Evolutionary conservation across 495 filamentous ascomycete genomes (phyloP), one percentile per base, ranked within the genome.

Genomic region (Parathielavia appendiculata): DNA sequence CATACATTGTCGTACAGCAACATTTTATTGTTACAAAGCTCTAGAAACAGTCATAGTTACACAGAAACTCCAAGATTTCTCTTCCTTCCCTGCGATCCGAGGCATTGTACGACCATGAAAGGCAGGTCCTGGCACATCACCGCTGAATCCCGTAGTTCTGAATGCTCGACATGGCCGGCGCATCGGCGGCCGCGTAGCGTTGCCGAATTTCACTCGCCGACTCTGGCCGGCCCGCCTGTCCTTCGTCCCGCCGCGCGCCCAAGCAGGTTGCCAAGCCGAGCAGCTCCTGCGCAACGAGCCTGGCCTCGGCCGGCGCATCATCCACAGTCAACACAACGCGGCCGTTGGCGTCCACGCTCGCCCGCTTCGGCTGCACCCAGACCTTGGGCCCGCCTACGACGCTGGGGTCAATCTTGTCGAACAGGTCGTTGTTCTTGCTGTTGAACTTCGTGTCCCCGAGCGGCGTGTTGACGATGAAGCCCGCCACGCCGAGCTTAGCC

Each of bases 361-460:
- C 87, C 19, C 66, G 70, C 51, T 66, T 69, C 22, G 85, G 78
- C 40, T 80, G 76, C 38, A 86, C 81, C 74, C 79, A 86, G 30
- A 85, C 67, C 71, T 89, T 91, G 34, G 74, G 72, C 50, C 89
- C 90, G 57, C 88, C 89, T 8, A 74, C 68, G 20, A 82, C 77
- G 16, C 79, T 72, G 12, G 83, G 78, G 58, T 90, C 83, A 45
- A 87, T 74, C 44, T 64, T 70, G 13, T 72, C 63, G 9, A 17
- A 85, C 53, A 44, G 11, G 22, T 58, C 59, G 26, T 44, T 34
- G 34, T 17, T 54, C 26, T 51, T 63, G 39, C 39, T 1, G 63
- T 73, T 75, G 38, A 60, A 69, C 11, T n/a, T 11, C 44, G 66
- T 61, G 44, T 72, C 63, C 12, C 66, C 67, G n/a, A 14, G 9